phyloP scores from a whole-genome alignment of 1,284 basidiomycete genomes.

The Anthracocystis panici-leucophaei region DNA sequence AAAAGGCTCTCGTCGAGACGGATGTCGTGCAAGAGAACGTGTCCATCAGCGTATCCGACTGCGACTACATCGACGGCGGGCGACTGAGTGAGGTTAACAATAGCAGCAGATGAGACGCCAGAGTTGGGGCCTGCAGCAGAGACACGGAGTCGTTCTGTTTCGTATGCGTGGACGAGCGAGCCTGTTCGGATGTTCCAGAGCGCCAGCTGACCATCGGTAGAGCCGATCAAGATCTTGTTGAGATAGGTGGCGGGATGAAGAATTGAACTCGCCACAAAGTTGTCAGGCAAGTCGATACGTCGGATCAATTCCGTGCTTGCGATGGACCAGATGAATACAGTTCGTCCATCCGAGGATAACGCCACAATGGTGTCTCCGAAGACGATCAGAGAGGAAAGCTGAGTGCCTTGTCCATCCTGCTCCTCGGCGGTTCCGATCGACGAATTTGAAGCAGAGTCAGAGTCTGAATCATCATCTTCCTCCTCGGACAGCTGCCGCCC shows the following conservation, averaged over 20 bases:
- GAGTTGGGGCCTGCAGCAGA: slow-evolving; percentile 27
- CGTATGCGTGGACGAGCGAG: slow-evolving; percentile 72
- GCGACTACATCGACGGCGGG: slow-evolving; percentile 96
- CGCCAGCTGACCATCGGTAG: slow-evolving; percentile 83
- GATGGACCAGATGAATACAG: slow-evolving; percentile 82
- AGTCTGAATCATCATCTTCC: slow-evolving; percentile 1
- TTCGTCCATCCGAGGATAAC: slow-evolving; percentile 80
- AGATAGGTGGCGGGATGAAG: slow-evolving; percentile 96
- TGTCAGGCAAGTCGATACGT: slow-evolving; percentile 38
- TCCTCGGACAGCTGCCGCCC: slow-evolving; percentile 13
- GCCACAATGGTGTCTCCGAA: slow-evolving; percentile 65
- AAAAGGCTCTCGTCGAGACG: slow-evolving; percentile 82
- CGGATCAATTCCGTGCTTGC: slow-evolving; percentile 36
- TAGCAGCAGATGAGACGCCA: slow-evolving; percentile 71
- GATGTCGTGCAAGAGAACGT: slow-evolving; percentile 89
- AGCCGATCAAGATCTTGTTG: slow-evolving; percentile 92
- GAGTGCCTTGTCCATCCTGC: slow-evolving; percentile 19
- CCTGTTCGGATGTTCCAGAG: slow-evolving; percentile 88
- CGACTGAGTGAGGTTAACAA: slow-evolving; percentile 78
- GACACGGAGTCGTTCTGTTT: slow-evolving; percentile 35
- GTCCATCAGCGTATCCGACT: slow-evolving; percentile 87
- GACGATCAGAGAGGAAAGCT: slow-evolving; percentile 55
- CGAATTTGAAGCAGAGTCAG: slow-evolving; percentile 15
- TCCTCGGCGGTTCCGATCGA: background rate
- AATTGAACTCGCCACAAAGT: slow-evolving; percentile 83